These are phyloP conservation scores for Teunomyces stri DNA, from an alignment of 805 yeast species.

Conservation along the genomic window DNA sequence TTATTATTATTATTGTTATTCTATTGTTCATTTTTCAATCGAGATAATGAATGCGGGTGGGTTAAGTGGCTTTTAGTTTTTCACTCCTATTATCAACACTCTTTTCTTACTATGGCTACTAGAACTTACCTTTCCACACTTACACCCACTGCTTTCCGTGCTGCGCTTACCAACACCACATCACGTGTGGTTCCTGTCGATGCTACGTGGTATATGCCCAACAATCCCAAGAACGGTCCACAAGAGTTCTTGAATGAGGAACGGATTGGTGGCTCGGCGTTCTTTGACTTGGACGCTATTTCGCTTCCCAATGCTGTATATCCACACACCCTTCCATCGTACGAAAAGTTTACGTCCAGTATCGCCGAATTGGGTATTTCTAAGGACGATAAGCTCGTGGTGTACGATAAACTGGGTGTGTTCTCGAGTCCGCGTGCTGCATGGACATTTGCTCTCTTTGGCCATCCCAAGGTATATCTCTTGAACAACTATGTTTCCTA, in stretches of 20 bases:
- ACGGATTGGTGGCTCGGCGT: conserved; percentile 66
- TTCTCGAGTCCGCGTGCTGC: conserved; percentile 90
- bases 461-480: conserved; percentile 66
- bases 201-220: conserved; percentile 92
- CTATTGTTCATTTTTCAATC: no score
- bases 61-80: no score
- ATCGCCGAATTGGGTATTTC: conserved; percentile 56
- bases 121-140: conserved; percentile 10
- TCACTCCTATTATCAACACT: neutral
- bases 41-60: no score
- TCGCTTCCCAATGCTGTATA: conserved; percentile 58
- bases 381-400: conserved; percentile 58
- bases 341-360: conserved; percentile 51
- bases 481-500: conserved; percentile 68
- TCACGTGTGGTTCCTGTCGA: conserved; percentile 60
- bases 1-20: no score
- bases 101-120: conserved; percentile 4
- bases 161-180: conserved; percentile 6
- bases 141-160: conserved; percentile 12
- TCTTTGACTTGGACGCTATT: conserved; percentile 74
- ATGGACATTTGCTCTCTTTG: conserved; percentile 82
- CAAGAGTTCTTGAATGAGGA: conserved; percentile 52
- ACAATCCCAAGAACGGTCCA: conserved; percentile 55
- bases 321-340: conserved; percentile 89
- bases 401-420: conserved; percentile 83